phyloP scores from a whole-genome alignment of 2,329 filamentous ascomycete genomes.

The Aspergillus neoniger region DNA sequence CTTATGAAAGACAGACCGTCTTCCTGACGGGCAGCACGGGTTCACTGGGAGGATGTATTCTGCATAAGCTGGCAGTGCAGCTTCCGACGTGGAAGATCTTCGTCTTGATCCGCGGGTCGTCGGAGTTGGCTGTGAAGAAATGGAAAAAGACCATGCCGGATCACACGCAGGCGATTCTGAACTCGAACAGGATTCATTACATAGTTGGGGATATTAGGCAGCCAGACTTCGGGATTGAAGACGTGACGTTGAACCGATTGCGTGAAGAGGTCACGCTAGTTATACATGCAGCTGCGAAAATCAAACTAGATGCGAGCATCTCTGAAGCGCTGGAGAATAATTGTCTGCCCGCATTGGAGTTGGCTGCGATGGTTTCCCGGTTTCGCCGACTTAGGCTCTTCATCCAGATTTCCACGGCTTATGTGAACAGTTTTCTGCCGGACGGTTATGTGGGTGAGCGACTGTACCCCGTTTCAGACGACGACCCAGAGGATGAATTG shows the following conservation, averaged over 20 bases:
- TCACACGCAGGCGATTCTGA: constrained; percentile 29
- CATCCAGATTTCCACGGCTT: constrained; percentile 35
- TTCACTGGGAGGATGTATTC: constrained; percentile 35
- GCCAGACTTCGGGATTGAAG: constrained; percentile 29
- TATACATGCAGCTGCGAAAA: constrained; percentile 37
- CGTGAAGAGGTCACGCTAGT: constrained; percentile 34
- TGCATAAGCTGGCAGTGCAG: constrained; percentile 37
- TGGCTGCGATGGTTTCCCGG: constrained; percentile 28
- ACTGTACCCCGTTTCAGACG: constrained; percentile 25
- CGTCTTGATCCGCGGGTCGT: constrained; percentile 28
- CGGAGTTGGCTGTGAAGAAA: constrained; percentile 29
- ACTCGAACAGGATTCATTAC: constrained; percentile 30
- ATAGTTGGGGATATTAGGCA: constrained; percentile 31
- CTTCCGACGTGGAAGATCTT: constrained; percentile 36
- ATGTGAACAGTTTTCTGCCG: constrained; percentile 35
- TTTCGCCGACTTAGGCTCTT: constrained; percentile 33
- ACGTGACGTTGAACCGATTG: constrained; percentile 19
- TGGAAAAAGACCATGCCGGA: constrained; percentile 33
- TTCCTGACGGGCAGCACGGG: constrained; percentile 36
- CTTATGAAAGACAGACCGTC: constrained; percentile 30
- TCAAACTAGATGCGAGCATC: constrained; percentile 31
- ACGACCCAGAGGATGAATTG: constrained; percentile 32
- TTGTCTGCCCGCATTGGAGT: constrained; percentile 34
- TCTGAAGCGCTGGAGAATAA: constrained; percentile 33
- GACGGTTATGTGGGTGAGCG: constrained; percentile 32